Evolutionary conservation across 2,329 filamentous ascomycete species (phyloP), one percentile per base, ranked within the genome.

Genomic region (Ophiostoma quercus): DNA sequence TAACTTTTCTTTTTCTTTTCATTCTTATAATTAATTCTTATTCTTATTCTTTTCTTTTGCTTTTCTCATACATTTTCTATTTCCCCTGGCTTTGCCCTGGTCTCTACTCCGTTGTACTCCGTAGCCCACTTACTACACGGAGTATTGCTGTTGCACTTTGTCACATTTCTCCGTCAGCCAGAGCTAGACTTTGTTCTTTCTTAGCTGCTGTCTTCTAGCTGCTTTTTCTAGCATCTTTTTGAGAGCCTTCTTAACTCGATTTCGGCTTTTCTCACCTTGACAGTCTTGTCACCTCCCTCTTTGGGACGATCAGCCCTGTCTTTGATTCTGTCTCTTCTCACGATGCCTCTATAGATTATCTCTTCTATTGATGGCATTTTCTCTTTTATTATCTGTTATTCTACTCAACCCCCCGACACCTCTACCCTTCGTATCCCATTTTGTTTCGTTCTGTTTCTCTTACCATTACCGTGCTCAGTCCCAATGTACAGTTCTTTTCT

Each of bases 81-180:
- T 47, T 47, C 16, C 22, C 22, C 51, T 57, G 51, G n/a, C 51
- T 51, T 51, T 51, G 47, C 51, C 9, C 51, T 29, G 51, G n/a
- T 57, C n/a, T 4, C 2, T 12, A 25, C 51, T 57, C 43, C 43
- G 43, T 47, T 8, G 43, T 19, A n/a, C 16, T n/a, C 43, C 7
- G 47, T 54, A 25, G 9, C 51, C 22, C 8, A 25, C 22, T 25
- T 3, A 57, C 7, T 25, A 25, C 2, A 57, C 22, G 22, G 51
- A 57, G 51, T 25, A 29, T 57, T 57, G 8, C n/a, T 2, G 3
- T 25, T 25, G 12, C 51, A 57, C 51, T 57, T 57, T 29, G 12
- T 7, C 51, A 25, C n/a, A 57, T 57, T 57, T 57, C 51, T 57
- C 51, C 51, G 51, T 57, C 51, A 57, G 51, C 47, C 16, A 14